Evolutionary conservation across 148 eudicot genomes (phyloP).

Genomic region (Euryodendron excelsum): DNA sequence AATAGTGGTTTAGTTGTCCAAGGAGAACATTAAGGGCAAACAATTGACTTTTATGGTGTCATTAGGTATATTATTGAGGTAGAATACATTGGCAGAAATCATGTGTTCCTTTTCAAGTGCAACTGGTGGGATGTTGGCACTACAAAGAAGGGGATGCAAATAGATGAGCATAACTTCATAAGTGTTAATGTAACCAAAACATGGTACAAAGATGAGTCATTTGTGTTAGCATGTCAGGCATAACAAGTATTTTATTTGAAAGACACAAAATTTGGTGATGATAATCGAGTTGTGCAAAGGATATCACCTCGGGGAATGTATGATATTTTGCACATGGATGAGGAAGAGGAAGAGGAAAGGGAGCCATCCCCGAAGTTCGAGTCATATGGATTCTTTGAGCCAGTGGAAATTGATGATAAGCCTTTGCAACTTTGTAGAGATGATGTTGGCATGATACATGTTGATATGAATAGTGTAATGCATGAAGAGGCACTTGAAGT

Average conservation of each 20-base stretch:
- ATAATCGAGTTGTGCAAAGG: neutral
- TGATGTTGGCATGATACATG: neutral
- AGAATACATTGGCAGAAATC: neutral
- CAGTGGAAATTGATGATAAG: neutral
- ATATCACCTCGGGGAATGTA: neutral
- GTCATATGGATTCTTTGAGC: neutral
- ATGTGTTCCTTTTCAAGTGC: neutral
- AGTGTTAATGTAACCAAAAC: neutral
- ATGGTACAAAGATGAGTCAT: conserved; percentile 3
- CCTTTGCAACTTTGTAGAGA: neutral
- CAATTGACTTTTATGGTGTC: conserved; percentile 13
- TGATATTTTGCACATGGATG: neutral
- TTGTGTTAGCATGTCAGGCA: neutral
- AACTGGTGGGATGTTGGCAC: conserved; percentile 8
- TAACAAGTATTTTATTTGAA: neutral
- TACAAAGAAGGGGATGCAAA: neutral
- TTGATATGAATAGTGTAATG: neutral
- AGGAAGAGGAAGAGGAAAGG: neutral
- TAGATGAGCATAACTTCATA: neutral
- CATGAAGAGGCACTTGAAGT: neutral
- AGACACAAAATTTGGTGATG: neutral
- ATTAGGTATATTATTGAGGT: neutral
- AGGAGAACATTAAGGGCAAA: conserved; percentile 4
- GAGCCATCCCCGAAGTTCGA: neutral
- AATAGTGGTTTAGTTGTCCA: conserved; percentile 8